Base-by-base conservation (phyloP, 768 basidiomycete genomes). In the Xerocomus spinulosus region DNA sequence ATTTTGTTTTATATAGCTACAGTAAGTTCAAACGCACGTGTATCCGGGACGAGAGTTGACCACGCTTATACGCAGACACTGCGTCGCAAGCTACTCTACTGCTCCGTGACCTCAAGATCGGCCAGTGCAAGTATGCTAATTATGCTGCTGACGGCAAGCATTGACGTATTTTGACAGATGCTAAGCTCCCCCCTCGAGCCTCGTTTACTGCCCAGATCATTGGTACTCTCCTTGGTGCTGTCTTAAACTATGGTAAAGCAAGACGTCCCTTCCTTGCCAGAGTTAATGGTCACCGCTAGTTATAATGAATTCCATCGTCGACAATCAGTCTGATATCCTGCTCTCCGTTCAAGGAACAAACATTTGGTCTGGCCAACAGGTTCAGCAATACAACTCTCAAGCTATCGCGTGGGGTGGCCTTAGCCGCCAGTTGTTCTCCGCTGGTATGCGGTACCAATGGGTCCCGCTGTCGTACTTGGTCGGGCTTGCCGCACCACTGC, bases 161-260 rank as follows among this genome's bases (percentile, higher is more conserved):
- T 56, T 73, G 7, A 54, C 33, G 1, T 10, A 17, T 42, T 4
- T n/a, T 23, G 1, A 41, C 29, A 66, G 64, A 68, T 45, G 50
- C 74, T 20, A 84, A 84, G 66, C 72, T 85, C 34, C 80, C 82
- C 30, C 83, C 83, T 37, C 78, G 81, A 9, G 75, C 76, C 28
- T 78, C 82, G 3, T 84, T 85, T 62, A 70, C 74, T 17, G 79
- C 79, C 7, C 82, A 83, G 57, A 72, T 70, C 26, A 44, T 74
- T 38, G 82, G 83, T 1, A 77, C 80, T 6, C 62, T 85, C 35
- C 65, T 84, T 28, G 82, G 76, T 8, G 66, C 72, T 30, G 53
- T 76, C 44, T 57, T 77, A 40, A 77, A 75, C 58, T 78, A 73
- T 44, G 50, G 77, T 75, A 38, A 37, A 68, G 42, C 24, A 24